Evolutionary conservation across 306 rosid species (phyloP), one percentile per base, ranked within the genome.

Genomic region (Amphicarpaea edgeworthii): DNA sequence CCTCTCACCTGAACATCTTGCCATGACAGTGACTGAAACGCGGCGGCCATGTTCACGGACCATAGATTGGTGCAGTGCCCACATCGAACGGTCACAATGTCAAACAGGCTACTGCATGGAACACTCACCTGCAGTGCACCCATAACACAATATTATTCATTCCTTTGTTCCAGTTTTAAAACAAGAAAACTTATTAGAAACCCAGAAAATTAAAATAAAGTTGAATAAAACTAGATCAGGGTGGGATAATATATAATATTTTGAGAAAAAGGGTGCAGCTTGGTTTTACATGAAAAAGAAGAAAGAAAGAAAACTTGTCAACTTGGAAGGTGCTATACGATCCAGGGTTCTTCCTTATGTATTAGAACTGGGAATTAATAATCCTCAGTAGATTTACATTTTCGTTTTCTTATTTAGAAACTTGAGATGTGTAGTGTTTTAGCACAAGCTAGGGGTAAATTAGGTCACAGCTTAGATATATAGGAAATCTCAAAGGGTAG

Each of bases 11-110:
- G 98, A 64, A 77, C 53, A 87, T 90, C 93, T 90, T 90, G 98
- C 93, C 93, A 96, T 43, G 99, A 88, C 57, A 90, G 86, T 37
- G 97, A 85, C 83, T 92, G 98, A 88, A 92, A 88, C 54, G 99
- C 97, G 8, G 98, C 97, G 58, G 98, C 97, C 99, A 96, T 96
- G 83, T 96, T 96, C 73, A 96, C 98, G 73, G 99, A 90, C 99
- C 97, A 96, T n/a, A 96, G 87, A 89, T 96, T 96, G 71, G 93
- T 89, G 88, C 99, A 96, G 91, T 93, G 99, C 17, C 99, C 99
- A 70, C 99, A 96, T 87, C 99, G 92, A 79, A 96, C 98, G 68
- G 99, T 96, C 86, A 96, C 99, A 8, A 90, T 92, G 86, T 96
- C 99, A 71, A 89, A 83, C 54, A 96, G 77, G 84, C 84, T 92